Conservation (phyloP, 768 basidiomycete species). For the Lyophyllum semitale region DNA sequence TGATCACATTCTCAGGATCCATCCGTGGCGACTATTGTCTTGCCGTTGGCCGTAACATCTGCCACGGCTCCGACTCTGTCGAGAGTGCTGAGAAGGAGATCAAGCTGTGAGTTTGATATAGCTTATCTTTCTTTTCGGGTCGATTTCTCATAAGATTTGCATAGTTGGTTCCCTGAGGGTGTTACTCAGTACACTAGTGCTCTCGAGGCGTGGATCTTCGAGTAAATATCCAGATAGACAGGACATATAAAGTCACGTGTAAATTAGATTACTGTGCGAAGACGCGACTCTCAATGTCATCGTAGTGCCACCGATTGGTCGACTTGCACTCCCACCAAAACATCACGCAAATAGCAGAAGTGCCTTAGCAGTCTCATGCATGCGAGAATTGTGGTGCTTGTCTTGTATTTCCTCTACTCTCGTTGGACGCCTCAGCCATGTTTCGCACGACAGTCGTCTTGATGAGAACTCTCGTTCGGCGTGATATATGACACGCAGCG, state of each 20-base stretch:
- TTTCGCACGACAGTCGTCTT: slow-evolving; percentile 13
- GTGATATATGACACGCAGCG: neutral
- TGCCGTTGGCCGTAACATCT: slow-evolving; percentile 93
- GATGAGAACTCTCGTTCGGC: slow-evolving; percentile 4
- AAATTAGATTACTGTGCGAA: slow-evolving; percentile 7
- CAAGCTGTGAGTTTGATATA: slow-evolving; percentile 60
- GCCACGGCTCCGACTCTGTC: slow-evolving; percentile 88
- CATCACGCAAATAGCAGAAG: neutral
- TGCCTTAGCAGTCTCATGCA: slow-evolving; percentile 11
- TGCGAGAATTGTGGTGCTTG: slow-evolving; percentile 3
- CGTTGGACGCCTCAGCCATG: slow-evolving; percentile 19
- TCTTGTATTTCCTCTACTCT: slow-evolving; percentile 23
- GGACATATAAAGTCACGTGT: slow-evolving; percentile 20
- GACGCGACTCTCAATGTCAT: neutral
- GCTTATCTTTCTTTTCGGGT: neutral
- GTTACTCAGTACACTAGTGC: slow-evolving; percentile 68
- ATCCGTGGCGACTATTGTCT: slow-evolving; percentile 97
- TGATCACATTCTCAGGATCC: slow-evolving; percentile 55
- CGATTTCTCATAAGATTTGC: slow-evolving; percentile 9
- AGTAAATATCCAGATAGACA: slow-evolving; percentile 45
- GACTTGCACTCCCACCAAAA: slow-evolving; percentile 12
- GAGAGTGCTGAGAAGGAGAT: slow-evolving; percentile 96
- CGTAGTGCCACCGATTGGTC: slow-evolving; percentile 5
- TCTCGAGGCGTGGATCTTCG: slow-evolving; percentile 76
- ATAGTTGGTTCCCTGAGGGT: slow-evolving; percentile 92